Conservation (phyloP, 768 basidiomycete genomes). For the Paxillus rubicundulus region DNA sequence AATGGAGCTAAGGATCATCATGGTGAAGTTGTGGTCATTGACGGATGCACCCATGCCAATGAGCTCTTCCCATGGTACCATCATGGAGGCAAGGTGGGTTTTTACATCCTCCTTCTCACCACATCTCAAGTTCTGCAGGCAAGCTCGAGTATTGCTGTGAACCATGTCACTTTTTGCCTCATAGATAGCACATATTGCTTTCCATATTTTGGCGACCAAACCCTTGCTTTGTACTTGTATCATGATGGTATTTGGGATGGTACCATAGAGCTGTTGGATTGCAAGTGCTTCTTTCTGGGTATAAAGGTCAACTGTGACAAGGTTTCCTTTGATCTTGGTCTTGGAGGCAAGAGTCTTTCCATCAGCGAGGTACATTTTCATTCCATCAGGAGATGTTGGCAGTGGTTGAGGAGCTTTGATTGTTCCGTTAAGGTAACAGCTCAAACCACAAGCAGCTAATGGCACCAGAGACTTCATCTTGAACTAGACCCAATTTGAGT, state of each 20-base stretch:
- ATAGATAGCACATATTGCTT: not conserved
- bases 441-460: not conserved
- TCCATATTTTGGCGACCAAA: not conserved
- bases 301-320: not conserved
- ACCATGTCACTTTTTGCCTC: conserved; percentile 7
- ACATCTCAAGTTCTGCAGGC: conserved; percentile 7
- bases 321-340: not conserved
- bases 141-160: not conserved
- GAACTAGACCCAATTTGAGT: not conserved
- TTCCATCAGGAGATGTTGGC: not conserved
- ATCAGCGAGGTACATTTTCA: not conserved
- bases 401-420: not conserved
- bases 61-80: not conserved
- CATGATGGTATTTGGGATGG: not conserved
- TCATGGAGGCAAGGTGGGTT: not conserved
- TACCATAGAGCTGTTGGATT: not conserved
- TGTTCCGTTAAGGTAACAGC: not conserved
- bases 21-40: not conserved
- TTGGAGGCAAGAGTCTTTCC: not conserved
- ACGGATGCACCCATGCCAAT: conserved; percentile 4
- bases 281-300: not conserved
- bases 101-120: conserved; percentile 1
- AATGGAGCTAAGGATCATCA: conserved; percentile 4
- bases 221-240: not conserved
- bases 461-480: not conserved